Evolutionary conservation across 805 yeast species (phyloP).

Genomic region (Starmerella scarabaei): DNA sequence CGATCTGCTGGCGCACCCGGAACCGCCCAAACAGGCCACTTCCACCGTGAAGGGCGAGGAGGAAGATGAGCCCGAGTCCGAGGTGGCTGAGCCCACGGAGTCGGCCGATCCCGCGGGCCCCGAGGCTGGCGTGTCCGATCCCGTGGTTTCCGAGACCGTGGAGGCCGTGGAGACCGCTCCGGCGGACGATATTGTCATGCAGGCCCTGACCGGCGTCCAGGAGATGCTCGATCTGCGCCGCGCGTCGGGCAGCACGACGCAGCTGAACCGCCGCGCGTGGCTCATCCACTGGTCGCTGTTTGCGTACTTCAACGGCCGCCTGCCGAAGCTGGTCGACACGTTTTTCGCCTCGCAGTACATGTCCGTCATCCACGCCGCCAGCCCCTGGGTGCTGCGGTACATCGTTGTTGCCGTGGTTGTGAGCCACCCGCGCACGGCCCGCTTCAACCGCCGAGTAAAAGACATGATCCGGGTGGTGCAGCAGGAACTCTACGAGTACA

Average conservation of each 20-base stretch:
- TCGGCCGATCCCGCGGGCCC: conserved; percentile 31
- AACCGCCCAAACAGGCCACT: conserved; percentile 4
- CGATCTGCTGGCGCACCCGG: conserved; percentile 35
- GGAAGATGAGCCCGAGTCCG: conserved; percentile 42
- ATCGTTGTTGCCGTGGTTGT: conserved; percentile 44
- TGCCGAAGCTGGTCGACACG: conserved; percentile 42
- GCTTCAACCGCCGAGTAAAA: conserved; percentile 39
- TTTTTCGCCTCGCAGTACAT: conserved; percentile 48
- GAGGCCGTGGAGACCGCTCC: neutral
- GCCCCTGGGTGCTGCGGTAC: conserved; percentile 61
- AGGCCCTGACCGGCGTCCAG: conserved; percentile 42
- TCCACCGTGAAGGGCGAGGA: conserved; percentile 33
- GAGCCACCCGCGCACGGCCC: conserved; percentile 19
- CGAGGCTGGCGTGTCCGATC: conserved; percentile 15
- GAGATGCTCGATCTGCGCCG: conserved; percentile 47
- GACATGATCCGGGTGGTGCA: conserved; percentile 45
- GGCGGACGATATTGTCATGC: conserved; percentile 39
- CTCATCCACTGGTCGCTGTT: conserved; percentile 57
- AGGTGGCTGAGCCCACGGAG: conserved; percentile 36
- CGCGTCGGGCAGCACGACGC: conserved; percentile 41
- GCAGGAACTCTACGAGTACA: conserved; percentile 52
- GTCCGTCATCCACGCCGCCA: conserved; percentile 54
- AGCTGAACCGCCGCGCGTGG: conserved; percentile 54
- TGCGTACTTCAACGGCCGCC: conserved; percentile 43
- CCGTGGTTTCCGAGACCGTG: neutral